A percentile compares a stretch with the other conserved stretches of the same genome.
Evolutionary conservation across 2,329 filamentous ascomycete species (phyloP).

Genomic region (Elsinoe fawcettii): DNA sequence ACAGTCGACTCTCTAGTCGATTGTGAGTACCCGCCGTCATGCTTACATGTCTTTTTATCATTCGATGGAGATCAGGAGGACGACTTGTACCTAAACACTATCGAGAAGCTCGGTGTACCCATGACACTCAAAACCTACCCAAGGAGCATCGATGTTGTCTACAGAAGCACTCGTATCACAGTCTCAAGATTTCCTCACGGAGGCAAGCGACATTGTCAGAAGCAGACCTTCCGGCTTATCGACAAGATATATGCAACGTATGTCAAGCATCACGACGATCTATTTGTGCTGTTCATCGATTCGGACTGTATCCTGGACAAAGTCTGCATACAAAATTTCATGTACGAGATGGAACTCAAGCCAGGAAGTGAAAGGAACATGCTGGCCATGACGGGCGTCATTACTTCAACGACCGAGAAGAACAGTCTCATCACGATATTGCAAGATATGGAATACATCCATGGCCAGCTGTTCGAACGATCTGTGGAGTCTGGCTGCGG

Average conservation of each 20-base stretch:
- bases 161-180: conserved; percentile 75
- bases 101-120: conserved; percentile 76
- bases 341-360: conserved; percentile 97
- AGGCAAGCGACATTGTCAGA: conserved; percentile 89
- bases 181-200: conserved; percentile 89
- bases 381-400: conserved; percentile 96
- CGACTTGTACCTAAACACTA: conserved; percentile 78
- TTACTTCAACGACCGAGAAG: conserved; percentile 85
- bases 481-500: conserved; percentile 93
- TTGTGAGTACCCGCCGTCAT: conserved; percentile 85
- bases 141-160: conserved; percentile 81
- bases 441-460: conserved; percentile 97
- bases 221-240: conserved; percentile 84
- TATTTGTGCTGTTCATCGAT: conserved; percentile 95
- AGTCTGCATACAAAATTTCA: conserved; percentile 90
- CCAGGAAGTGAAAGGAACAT: conserved; percentile 86
- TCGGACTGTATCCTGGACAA: conserved; percentile 92
- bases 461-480: conserved; percentile 91
- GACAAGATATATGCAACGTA: conserved; percentile 88
- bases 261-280: conserved; percentile 75
- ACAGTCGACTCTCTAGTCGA: conserved; percentile 88
- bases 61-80: conserved; percentile 89
- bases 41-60: conserved; percentile 89
- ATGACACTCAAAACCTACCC: conserved; percentile 70
- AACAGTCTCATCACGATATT: conserved; percentile 84